A percentile compares a stretch with the other conserved stretches of the same genome.
Evolutionary conservation across 1,139 yeast genomes (phyloP).

Genomic region (Sugiyamaella japonica): DNA sequence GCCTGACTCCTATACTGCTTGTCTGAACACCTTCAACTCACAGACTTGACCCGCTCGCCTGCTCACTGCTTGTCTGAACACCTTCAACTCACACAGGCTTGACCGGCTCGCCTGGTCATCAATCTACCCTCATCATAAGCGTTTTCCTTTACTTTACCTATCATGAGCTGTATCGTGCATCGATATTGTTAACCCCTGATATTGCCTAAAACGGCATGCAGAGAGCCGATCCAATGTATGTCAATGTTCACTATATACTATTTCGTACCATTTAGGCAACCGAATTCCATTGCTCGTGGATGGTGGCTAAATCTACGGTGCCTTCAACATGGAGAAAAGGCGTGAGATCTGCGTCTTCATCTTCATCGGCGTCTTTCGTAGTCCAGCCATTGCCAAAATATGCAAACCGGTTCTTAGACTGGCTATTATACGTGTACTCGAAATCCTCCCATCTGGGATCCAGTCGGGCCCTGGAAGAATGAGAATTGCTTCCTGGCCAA

Average conservation of each 20-base stretch:
- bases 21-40: no score
- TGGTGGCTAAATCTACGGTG: slow-evolving; percentile 11
- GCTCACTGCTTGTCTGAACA: no score
- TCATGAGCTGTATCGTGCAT: not conserved
- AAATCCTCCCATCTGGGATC: slow-evolving; percentile 34
- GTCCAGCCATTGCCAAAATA: slow-evolving; percentile 26
- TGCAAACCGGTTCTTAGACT: slow-evolving; percentile 20
- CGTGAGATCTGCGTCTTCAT: slow-evolving; percentile 8
- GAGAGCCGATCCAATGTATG: not conserved
- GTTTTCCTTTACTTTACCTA: no score
- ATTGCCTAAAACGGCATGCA: not conserved
- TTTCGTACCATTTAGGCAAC: not conserved
- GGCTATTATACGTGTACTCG: not conserved
- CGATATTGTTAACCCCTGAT: slow-evolving; percentile 1
- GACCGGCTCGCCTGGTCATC: no score
- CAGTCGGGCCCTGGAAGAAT: slow-evolving; percentile 22
- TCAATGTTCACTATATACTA: not conserved
- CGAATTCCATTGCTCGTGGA: slow-evolving; percentile 13
- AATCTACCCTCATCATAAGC: no score
- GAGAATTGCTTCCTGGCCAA: slow-evolving; percentile 34
- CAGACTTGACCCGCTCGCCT: no score
- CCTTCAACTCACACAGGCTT: no score
- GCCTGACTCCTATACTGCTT: no score
- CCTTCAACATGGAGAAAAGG: slow-evolving; percentile 13
- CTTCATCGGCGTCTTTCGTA: not conserved